phyloP scores from a whole-genome alignment of 2,329 filamentous ascomycete species.

The Laburnicola sp. region DNA sequence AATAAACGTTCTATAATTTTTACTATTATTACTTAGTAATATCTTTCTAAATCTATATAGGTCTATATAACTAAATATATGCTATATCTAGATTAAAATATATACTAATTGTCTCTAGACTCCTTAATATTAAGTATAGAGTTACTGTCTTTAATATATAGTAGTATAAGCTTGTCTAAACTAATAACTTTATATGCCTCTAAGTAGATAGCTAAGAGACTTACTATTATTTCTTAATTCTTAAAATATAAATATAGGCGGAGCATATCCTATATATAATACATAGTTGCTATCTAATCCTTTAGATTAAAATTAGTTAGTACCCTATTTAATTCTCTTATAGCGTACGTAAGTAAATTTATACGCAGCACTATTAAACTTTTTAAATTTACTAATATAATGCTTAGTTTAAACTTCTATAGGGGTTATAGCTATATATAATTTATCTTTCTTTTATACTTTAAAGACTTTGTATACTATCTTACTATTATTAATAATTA shows the following conservation, averaged over 20 bases:
- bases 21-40: too few species aligned
- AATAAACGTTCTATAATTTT: slow-evolving; percentile 2
- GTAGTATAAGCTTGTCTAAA: neutral
- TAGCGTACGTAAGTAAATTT: neutral
- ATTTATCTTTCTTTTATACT: slow-evolving; percentile 10
- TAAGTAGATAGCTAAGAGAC: too few species aligned
- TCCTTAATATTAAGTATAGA: neutral
- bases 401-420: slow-evolving; percentile 1
- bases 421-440: slow-evolving; percentile 1
- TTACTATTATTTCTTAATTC: slow-evolving; percentile 1
- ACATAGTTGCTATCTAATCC: too few species aligned
- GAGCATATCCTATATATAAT: too few species aligned
- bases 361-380: neutral
- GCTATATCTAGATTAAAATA: neutral
- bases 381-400: slow-evolving; percentile 4
- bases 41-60: too few species aligned
- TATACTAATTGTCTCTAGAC: neutral
- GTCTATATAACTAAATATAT: slow-evolving; percentile 1
- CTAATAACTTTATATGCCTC: slow-evolving; percentile 3
- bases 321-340: too few species aligned
- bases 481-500: too few species aligned
- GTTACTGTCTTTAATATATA: neutral
- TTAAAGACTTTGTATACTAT: too few species aligned
- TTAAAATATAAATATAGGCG: slow-evolving; percentile 1
- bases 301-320: too few species aligned